Evolutionary conservation across 495 filamentous ascomycete genomes (phyloP).

Genomic region (Pyrenula aspistea): DNA sequence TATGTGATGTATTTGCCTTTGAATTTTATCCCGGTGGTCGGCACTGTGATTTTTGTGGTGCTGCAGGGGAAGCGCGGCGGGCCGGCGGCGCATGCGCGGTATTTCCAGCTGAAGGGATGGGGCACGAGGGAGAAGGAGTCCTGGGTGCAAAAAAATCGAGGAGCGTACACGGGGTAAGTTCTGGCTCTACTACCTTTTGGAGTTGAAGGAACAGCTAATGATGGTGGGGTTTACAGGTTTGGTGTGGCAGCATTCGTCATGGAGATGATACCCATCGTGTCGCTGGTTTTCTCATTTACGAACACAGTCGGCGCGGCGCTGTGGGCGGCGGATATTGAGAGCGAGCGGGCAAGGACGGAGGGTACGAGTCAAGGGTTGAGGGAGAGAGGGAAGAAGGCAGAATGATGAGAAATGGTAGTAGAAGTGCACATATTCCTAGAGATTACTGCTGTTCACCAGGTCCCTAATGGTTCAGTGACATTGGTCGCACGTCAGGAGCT

Average conservation of each 20-base stretch:
- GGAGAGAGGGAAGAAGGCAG: constrained; percentile 41
- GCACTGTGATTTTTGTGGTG: constrained; percentile 66
- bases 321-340: constrained; percentile 88
- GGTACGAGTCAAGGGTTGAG: constrained; percentile 39
- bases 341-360: constrained; percentile 20
- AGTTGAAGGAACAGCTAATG: constrained; percentile 26
- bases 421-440: too few species aligned
- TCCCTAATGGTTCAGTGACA: too few species aligned
- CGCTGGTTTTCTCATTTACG: constrained; percentile 78
- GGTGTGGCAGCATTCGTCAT: constrained; percentile 64
- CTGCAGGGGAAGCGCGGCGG: constrained; percentile 54
- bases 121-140: constrained; percentile 42
- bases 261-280: constrained; percentile 74
- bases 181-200: constrained; percentile 34
- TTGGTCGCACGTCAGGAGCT: too few species aligned
- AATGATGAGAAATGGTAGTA: too few species aligned
- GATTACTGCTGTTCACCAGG: too few species aligned
- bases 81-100: constrained; percentile 43
- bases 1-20: constrained; percentile 74
- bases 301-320: constrained; percentile 87
- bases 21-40: constrained; percentile 84
- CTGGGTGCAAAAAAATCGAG: constrained; percentile 51
- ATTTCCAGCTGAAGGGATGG: constrained; percentile 87
- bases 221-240: constrained; percentile 43
- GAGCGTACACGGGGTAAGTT: constrained; percentile 67